These are phyloP conservation scores for Kluyveromyces sp. DNA, from an alignment of 1,139 yeast genomes.

Conservation along the genomic window DNA sequence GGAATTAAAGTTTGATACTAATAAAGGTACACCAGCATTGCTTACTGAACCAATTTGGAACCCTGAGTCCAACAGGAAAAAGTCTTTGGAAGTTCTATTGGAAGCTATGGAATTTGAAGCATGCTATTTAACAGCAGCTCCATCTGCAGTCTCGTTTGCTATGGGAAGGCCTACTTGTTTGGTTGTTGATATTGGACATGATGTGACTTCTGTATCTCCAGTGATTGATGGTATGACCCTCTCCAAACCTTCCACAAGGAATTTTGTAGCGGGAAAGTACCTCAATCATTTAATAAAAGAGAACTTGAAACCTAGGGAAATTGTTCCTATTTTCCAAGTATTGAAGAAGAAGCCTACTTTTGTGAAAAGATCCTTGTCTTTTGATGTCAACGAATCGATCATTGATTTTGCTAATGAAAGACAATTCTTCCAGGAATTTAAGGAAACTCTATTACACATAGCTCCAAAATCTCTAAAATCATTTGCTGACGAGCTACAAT, in stretches of 20 bases:
- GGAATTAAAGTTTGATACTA: constrained; percentile 21
- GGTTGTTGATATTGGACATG: constrained; percentile 90
- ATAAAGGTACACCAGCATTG: constrained; percentile 34
- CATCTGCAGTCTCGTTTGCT: constrained; percentile 88
- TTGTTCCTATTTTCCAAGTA: constrained; percentile 27
- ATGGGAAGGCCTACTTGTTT: constrained; percentile 90
- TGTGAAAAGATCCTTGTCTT: constrained; percentile 25
- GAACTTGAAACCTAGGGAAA: constrained; percentile 22
- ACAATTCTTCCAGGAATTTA: constrained; percentile 49
- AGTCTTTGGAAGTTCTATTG: constrained; percentile 65
- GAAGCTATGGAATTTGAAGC: constrained; percentile 79
- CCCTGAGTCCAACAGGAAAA: constrained; percentile 56
- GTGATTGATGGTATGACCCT: constrained; percentile 89
- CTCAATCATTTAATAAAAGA: constrained; percentile 29
- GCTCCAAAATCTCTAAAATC: constrained; percentile 20
- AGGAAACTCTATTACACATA: constrained; percentile 50
- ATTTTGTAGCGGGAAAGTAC: constrained; percentile 58
- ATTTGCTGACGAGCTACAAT: constrained; percentile 17
- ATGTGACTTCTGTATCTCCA: constrained; percentile 77
- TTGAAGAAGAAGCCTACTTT: constrained; percentile 26
- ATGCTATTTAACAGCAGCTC: constrained; percentile 72
- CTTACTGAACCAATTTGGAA: constrained; percentile 50
- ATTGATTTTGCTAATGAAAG: constrained; percentile 23
- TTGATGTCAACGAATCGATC: constrained; percentile 28
- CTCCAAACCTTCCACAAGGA: constrained; percentile 60